Percentiles rank a stretch among this genome's conserved stretches.
phyloP scores from a whole-genome alignment of 73 alveolate species.

The Blepharisma japonicum region DNA sequence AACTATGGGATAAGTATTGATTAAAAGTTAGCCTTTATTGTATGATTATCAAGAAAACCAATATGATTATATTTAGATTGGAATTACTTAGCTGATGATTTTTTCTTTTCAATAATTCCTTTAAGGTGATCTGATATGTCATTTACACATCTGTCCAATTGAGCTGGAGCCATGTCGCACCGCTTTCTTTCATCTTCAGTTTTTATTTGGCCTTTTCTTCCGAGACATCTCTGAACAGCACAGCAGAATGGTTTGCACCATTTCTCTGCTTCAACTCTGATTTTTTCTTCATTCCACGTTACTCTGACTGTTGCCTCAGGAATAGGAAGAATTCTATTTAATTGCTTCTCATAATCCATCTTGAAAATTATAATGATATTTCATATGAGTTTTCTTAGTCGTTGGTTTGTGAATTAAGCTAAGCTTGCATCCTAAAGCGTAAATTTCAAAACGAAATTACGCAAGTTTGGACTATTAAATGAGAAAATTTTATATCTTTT shows the following conservation, averaged over 20 bases:
- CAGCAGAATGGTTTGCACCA: conserved; percentile 29
- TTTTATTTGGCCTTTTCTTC: background rate
- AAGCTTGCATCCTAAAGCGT: too few relatives aligned
- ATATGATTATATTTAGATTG: too few relatives aligned
- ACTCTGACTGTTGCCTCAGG: background rate
- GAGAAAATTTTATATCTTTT: too few relatives aligned
- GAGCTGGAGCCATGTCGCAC: background rate
- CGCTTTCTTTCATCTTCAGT: background rate
- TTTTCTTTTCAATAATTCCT: conserved; percentile 10
- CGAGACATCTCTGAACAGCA: conserved; percentile 20
- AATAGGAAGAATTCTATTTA: conserved; percentile 11
- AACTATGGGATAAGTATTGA: too few relatives aligned
- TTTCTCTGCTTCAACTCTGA: conserved; percentile 14
- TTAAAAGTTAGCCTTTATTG: too few relatives aligned
- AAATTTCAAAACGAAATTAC: too few relatives aligned
- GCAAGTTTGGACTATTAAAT: too few relatives aligned
- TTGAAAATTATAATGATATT: background rate
- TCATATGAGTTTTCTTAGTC: too few relatives aligned
- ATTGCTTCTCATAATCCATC: conserved; percentile 7
- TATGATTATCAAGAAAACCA: too few relatives aligned
- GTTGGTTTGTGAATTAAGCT: too few relatives aligned
- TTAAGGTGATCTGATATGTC: background rate
- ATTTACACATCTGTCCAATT: background rate
- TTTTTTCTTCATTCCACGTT: background rate
- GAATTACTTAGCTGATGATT: background rate